Conservation (phyloP, 192 early-diverging fungal species). For the Lunasporangiospora selenospora region DNA sequence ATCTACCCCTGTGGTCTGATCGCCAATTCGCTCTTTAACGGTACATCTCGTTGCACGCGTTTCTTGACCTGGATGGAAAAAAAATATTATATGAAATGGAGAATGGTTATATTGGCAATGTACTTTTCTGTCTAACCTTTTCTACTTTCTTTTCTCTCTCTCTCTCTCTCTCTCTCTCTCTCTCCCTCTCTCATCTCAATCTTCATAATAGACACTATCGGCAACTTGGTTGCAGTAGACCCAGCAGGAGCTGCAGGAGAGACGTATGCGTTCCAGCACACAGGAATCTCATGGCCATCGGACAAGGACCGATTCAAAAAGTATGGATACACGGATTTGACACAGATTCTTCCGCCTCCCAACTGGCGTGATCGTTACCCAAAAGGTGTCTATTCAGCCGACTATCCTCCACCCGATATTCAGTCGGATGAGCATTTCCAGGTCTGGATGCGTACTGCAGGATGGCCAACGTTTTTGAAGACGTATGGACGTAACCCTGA, state of each 20-base stretch:
- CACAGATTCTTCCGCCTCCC: slow-evolving; percentile 76
- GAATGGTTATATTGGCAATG: no score
- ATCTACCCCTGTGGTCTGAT: slow-evolving; percentile 94
- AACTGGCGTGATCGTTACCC: slow-evolving; percentile 79
- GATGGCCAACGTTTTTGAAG: slow-evolving; percentile 93
- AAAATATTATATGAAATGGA: no score
- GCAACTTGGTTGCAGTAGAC: not conserved
- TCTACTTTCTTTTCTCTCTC: no score
- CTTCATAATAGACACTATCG: slow-evolving; percentile 38
- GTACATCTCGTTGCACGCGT: no score
- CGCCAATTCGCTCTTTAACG: slow-evolving; percentile 90
- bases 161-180: no score
- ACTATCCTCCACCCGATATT: slow-evolving; percentile 75
- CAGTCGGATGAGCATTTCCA: slow-evolving; percentile 78
- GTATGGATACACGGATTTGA: slow-evolving; percentile 66
- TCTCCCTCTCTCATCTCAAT: no score
- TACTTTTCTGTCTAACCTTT: no score
- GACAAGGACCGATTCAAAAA: slow-evolving; percentile 66
- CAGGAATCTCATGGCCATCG: slow-evolving; percentile 87
- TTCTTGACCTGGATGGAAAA: no score
- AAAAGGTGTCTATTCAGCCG: slow-evolving; percentile 48
- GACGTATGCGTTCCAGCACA: slow-evolving; percentile 61
- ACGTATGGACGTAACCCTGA: slow-evolving; percentile 81
- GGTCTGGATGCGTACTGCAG: slow-evolving; percentile 97
- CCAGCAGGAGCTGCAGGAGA: not conserved